Conservation (phyloP, 1,284 basidiomycete species). For the Leccinum cinnamomeum region DNA sequence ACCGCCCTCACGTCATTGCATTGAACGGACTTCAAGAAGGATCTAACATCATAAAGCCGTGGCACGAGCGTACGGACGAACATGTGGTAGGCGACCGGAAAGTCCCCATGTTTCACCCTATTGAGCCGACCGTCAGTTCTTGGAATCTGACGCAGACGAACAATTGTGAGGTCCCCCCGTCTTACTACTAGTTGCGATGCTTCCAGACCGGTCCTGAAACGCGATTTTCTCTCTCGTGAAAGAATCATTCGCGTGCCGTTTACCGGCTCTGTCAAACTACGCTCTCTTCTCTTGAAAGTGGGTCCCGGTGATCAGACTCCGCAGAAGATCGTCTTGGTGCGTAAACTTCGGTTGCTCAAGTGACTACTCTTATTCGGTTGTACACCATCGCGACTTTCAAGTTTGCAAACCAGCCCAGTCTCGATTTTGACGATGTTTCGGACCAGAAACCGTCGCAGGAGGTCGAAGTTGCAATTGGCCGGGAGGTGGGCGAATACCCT, state of each 20-base stretch:
- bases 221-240: conserved; percentile 3
- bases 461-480: conserved; percentile 61
- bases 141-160: conserved; percentile 83
- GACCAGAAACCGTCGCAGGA: conserved; percentile 66
- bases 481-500: conserved; percentile 74
- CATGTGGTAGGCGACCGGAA: conserved; percentile 45
- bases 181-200: conserved; percentile 1
- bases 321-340: conserved; percentile 60
- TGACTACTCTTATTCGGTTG: no score
- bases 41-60: conserved; percentile 68
- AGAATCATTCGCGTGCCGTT: conserved; percentile 82
- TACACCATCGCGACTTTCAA: conserved; percentile 28
- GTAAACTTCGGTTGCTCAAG: conserved; percentile 23
- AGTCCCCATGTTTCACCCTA: not conserved
- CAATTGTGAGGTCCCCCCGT: conserved; percentile 55
- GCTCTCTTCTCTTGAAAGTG: conserved; percentile 70
- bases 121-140: conserved; percentile 44
- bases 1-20: conserved; percentile 69
- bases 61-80: conserved; percentile 69
- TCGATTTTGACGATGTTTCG: conserved; percentile 76
- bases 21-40: conserved; percentile 59
- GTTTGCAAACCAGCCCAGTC: conserved; percentile 67
- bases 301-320: conserved; percentile 75
- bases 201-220: conserved; percentile 7
- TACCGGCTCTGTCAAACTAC: conserved; percentile 75